Conservation (phyloP, 2,329 filamentous ascomycete genomes). For the Aspergillus jensenii region DNA sequence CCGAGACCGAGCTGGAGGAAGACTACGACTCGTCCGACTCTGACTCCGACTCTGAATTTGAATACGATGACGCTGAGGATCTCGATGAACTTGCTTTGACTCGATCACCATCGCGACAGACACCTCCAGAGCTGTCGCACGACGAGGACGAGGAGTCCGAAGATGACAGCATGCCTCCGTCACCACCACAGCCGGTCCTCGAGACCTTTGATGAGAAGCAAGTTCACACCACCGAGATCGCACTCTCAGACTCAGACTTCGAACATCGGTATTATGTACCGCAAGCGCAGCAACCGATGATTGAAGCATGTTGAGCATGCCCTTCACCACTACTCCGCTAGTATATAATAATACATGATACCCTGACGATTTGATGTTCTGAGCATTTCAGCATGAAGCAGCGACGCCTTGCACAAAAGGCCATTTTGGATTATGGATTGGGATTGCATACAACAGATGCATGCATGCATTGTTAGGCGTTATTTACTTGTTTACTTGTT, state of each 20-base stretch:
- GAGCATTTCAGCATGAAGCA: background rate
- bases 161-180: slow-evolving; percentile 71
- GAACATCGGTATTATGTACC: slow-evolving; percentile 52
- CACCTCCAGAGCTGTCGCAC: slow-evolving; percentile 68
- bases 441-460: background rate
- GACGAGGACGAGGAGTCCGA: slow-evolving; percentile 67
- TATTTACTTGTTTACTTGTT: background rate
- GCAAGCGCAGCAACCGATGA: slow-evolving; percentile 44
- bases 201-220: slow-evolving; percentile 63
- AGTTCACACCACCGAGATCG: slow-evolving; percentile 42
- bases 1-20: slow-evolving; percentile 30
- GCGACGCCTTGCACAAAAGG: background rate
- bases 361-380: slow-evolving; percentile 10
- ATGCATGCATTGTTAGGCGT: slow-evolving; percentile 6
- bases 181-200: slow-evolving; percentile 59
- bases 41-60: slow-evolving; percentile 57
- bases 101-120: slow-evolving; percentile 66
- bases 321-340: slow-evolving; percentile 2
- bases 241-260: slow-evolving; percentile 39
- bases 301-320: slow-evolving; percentile 48
- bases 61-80: slow-evolving; percentile 61
- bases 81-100: slow-evolving; percentile 64
- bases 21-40: slow-evolving; percentile 41
- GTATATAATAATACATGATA: slow-evolving; percentile 21
- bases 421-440: background rate